Base-by-base conservation (phyloP, 495 filamentous ascomycete genomes). In the Penicillium canescens region DNA sequence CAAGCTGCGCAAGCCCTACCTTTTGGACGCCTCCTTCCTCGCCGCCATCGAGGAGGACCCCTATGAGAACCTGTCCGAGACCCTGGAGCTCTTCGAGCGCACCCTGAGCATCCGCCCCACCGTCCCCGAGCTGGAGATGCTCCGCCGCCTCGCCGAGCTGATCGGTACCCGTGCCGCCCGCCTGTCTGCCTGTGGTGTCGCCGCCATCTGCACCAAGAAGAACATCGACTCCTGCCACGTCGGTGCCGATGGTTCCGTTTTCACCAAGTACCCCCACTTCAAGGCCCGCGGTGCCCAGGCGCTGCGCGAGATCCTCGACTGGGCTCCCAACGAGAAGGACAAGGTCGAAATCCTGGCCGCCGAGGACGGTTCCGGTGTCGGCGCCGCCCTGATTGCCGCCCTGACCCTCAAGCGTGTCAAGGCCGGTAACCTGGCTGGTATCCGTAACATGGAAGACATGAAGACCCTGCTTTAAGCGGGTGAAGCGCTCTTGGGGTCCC, bases 221-320 rank as follows among this genome's bases (percentile, higher is more conserved):
- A 83, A 86, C 52, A 91, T 90, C 58, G 75, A 84, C 57, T 82
- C 85, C 12, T 96, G 90, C 81, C 92, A 97, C 69, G 93, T 97
- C 16, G 93, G 93, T 61, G 93, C 93, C 36, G 93, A 98, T 61
- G 93, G 93, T 21, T 93, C 89, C 10, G 92, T 98, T 39, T 98
- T 97, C 79, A 96, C 96, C 80, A 96, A 96, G 71, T 97, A 97
- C 74, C 93, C 93, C 2, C 90, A 96, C 72, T 98, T 98, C 81
- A 93, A 96, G 80, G 82, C 82, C 13, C 88, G 93, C 44, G 91
- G 92, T 50, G 93, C 93, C 4, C 78, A 85, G 60, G 93, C 93
- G 18, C 84, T 98, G 18, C 85, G 91, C 16, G 92, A 98, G 78
- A 96, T 97, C 61, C 81, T 98, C 11, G 91, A 94, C 71, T 97